Percentiles rank a stretch among this genome's conserved stretches.
These are phyloP conservation scores for Penicillium sp. DNA, from an alignment of 2,329 filamentous ascomycete species.

Conservation along the genomic window DNA sequence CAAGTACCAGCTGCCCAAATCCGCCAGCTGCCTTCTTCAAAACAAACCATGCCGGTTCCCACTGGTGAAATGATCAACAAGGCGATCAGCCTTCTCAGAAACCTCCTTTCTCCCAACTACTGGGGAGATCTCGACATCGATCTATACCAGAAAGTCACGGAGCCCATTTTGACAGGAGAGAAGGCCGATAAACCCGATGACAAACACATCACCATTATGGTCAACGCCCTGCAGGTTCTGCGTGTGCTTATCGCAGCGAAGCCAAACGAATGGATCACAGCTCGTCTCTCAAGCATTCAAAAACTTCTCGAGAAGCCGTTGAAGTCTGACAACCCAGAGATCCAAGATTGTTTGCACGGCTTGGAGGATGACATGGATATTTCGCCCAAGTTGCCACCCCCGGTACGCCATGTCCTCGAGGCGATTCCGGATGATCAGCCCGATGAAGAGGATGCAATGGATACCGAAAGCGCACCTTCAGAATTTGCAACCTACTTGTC, in stretches of 20 bases:
- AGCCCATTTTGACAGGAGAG: constrained; percentile 81
- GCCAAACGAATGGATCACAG: constrained; percentile 85
- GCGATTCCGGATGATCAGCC: constrained; percentile 80
- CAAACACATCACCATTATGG: constrained; percentile 81
- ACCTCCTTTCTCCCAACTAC: constrained; percentile 81
- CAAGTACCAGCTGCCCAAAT: constrained; percentile 72
- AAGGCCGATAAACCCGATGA: constrained; percentile 82
- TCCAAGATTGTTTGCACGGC: constrained; percentile 88
- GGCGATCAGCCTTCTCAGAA: constrained; percentile 78
- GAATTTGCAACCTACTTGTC: constrained; percentile 87
- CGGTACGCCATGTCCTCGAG: constrained; percentile 81
- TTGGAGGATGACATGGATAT: constrained; percentile 72
- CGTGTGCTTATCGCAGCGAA: constrained; percentile 88
- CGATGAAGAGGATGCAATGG: constrained; percentile 82
- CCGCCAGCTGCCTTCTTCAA: constrained; percentile 57
- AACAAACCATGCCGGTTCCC: constrained; percentile 56
- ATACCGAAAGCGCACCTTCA: constrained; percentile 74
- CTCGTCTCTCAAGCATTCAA: constrained; percentile 76
- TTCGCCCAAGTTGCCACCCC: constrained; percentile 71
- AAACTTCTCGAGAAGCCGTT: constrained; percentile 89
- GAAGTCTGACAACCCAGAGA: constrained; percentile 84
- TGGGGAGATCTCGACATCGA: constrained; percentile 94
- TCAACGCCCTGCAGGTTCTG: constrained; percentile 92
- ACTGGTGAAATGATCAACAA: constrained; percentile 83
- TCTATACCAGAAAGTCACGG: constrained; percentile 86